A percentile compares a stretch with the other conserved stretches of the same genome.
phyloP scores from a whole-genome alignment of 2,329 filamentous ascomycete genomes.

The Geoglossum cookeanum region DNA sequence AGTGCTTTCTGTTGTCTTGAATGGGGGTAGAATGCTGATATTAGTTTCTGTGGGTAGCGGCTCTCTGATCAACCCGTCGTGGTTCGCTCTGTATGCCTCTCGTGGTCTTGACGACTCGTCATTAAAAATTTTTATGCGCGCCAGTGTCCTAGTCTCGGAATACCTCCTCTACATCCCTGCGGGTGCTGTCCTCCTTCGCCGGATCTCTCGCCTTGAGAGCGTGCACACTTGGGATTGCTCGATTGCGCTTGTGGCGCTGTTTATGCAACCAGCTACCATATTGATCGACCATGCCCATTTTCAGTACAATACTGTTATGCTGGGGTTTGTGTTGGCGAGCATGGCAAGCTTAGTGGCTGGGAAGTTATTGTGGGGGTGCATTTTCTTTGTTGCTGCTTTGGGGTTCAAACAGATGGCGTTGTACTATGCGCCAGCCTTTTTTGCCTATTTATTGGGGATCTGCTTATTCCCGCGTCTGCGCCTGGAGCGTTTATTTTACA shows the following conservation, averaged over 20 bases:
- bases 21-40: slow-evolving; percentile 7
- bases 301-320: slow-evolving; percentile 98
- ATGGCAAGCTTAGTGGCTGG: slow-evolving; percentile 79
- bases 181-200: slow-evolving; percentile 64
- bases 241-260: slow-evolving; percentile 69
- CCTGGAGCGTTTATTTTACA: slow-evolving; percentile 47
- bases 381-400: slow-evolving; percentile 87
- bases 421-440: slow-evolving; percentile 87
- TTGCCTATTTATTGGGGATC: slow-evolving; percentile 74
- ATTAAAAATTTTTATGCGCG: slow-evolving; percentile 91
- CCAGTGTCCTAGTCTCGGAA: slow-evolving; percentile 76
- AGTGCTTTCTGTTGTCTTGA: slow-evolving; percentile 10
- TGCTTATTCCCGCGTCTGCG: slow-evolving; percentile 62
- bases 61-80: slow-evolving; percentile 53
- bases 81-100: slow-evolving; percentile 75
- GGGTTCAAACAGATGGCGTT: slow-evolving; percentile 99
- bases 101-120: slow-evolving; percentile 60
- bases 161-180: slow-evolving; percentile 81
- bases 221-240: slow-evolving; percentile 68
- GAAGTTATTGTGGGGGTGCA: slow-evolving; percentile 67
- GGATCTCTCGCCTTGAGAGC: slow-evolving; percentile 55
- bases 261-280: slow-evolving; percentile 81
- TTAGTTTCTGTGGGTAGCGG: slow-evolving; percentile 31
- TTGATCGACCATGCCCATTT: slow-evolving; percentile 92
- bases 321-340: slow-evolving; percentile 70